Conservation (phyloP, 2,329 filamentous ascomycete species). For the Aspergillus brunneoviolaceus region DNA sequence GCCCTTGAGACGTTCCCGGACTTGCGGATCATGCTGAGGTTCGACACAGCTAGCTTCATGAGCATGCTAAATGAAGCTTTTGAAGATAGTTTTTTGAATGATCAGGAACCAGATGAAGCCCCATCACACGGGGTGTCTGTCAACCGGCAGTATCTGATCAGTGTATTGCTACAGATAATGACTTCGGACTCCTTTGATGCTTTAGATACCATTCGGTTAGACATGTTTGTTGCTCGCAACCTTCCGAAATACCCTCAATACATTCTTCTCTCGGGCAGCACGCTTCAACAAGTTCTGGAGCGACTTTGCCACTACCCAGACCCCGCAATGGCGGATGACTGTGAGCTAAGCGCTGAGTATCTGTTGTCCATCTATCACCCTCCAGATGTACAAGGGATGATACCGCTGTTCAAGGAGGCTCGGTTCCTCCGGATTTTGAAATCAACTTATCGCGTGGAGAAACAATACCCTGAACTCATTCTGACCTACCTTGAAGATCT, state of each 20-base stretch:
- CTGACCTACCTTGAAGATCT: slow-evolving; percentile 82
- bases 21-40: slow-evolving; percentile 77
- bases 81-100: slow-evolving; percentile 90
- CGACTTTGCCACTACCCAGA: slow-evolving; percentile 84
- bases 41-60: slow-evolving; percentile 87
- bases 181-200: slow-evolving; percentile 66
- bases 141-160: slow-evolving; percentile 88
- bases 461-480: slow-evolving; percentile 75
- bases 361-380: slow-evolving; percentile 91
- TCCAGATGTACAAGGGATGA: slow-evolving; percentile 71
- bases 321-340: slow-evolving; percentile 80
- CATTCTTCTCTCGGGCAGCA: slow-evolving; percentile 82
- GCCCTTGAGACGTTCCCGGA: slow-evolving; percentile 80
- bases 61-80: slow-evolving; percentile 97
- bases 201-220: slow-evolving; percentile 86
- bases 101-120: slow-evolving; percentile 65
- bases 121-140: slow-evolving; percentile 60
- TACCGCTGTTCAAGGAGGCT: slow-evolving; percentile 75
- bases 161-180: slow-evolving; percentile 90
- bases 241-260: slow-evolving; percentile 96
- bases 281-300: slow-evolving; percentile 74
- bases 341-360: slow-evolving; percentile 95
- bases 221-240: slow-evolving; percentile 98
- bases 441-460: slow-evolving; percentile 76
- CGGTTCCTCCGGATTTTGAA: slow-evolving; percentile 91